Evolutionary conservation across 805 yeast genomes (phyloP), one percentile per base, ranked within the genome.

Genomic region (Candida lessepsii): DNA sequence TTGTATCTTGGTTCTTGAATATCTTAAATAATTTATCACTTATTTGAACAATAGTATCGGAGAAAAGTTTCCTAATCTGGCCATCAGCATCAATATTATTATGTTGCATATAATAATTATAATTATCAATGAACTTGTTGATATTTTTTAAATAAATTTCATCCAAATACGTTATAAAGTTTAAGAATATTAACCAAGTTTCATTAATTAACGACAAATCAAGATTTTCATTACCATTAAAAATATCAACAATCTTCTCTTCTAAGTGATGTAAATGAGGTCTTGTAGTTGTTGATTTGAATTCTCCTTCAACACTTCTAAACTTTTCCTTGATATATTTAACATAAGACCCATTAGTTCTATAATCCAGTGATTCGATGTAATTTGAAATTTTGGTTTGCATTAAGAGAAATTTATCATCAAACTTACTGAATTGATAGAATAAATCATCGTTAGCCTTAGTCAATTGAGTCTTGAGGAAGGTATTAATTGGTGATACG

Each of bases 191-290:
- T 34, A 68, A 52, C 75, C 75, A 69, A 0, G 73, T 59, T 45
- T 69, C 75, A 49, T 63, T 69, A 33, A 67, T 54, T 20, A 67
- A 58, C 11, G 73, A 61, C 30, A 66, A 54, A 37, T 69, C 75
- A 40, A 69, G 52, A 41, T 63, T 67, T 27, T 68, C 75, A 44
- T 58, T 57, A 44, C 57, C 60, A 14, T 61, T 64, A 44, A 67
- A 69, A 3, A 63, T 52, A 19, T 60, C 67, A 21, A 56, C 38
- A 7, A 65, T 56, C 2, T 57, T 46, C 11, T 40, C 42, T 28
- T 62, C 63, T 19, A 52, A 51, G 16, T 61, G 70, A 19, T 57
- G 51, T 25, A 42, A 52, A n/a, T 45, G 47, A 40, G 52, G 57
- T 2, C 42, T 29, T 3, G 51, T 39, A 4, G 57, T 45, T 1